Evolutionary conservation across 208 protist species (phyloP), one percentile per base, ranked within the genome.

Genomic region (Leptomonas pyrrhocoris): DNA sequence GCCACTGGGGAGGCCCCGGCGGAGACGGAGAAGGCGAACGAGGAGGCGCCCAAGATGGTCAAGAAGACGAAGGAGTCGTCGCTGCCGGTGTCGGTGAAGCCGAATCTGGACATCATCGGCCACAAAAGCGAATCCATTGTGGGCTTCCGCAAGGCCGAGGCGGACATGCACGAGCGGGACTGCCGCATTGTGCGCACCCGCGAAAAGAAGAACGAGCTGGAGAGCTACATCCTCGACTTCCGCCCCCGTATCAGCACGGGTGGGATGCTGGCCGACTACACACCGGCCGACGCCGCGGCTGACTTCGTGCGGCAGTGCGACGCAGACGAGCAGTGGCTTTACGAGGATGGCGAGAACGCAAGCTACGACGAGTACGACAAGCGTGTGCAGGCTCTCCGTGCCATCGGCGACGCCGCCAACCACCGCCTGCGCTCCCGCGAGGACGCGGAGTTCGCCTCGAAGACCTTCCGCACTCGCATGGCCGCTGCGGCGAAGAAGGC

Each of bases 141-240:
- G 13, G 12, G 50, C 49, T 94, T 92, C 72, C 60, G 77, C 34
- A 80, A 86, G 73, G 28, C 60, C n/a, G 94, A 98, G 71, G 25
- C 49, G 16, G 83, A 94, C 43, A 96, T 97, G 94, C 49, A 82
- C 76, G 69, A 84, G 40, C 81, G 79, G 50, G 94, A 98, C 73
- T 25, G 31, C 16, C 53, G 73, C 27, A 85, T 98, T 56, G 67
- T 70, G 27, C 74, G 76, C 55, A 96, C 89, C 45, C 81, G 80
- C 2, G 92, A 96, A 59, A 91, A 89, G 61, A 94, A 95, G 79
- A 98, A 98, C 61, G 83, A 89, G 60, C 84, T 98, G 19, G 94
- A 98, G 82, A 86, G 74, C 73, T 98, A 96, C 84, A 92, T 96
- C 62, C 88, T 96, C 28, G 87, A 95, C 64, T 91, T 84, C 72